Conservation (phyloP, 2,329 filamentous ascomycete species). For the Colletotrichum orchidophilum region DNA sequence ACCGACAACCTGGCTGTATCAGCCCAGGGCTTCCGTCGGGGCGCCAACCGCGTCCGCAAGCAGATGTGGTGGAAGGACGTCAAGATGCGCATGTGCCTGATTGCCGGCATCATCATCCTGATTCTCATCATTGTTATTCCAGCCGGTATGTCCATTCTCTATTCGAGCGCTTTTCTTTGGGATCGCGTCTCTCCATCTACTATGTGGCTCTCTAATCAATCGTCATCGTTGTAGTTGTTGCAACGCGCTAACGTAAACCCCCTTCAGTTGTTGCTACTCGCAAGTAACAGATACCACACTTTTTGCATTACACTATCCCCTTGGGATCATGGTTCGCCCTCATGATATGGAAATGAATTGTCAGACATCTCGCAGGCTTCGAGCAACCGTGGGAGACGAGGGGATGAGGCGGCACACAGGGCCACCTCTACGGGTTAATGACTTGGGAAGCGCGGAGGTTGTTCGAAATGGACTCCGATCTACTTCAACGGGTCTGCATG, state of each 20-base stretch:
- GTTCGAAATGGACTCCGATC: conserved; percentile 37
- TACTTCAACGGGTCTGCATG: conserved; percentile 29
- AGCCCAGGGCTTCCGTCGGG: conserved; percentile 93
- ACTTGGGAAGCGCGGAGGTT: conserved; percentile 43
- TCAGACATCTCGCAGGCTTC: conserved; percentile 33
- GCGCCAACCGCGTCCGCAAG: conserved; percentile 95
- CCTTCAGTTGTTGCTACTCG: conserved; percentile 53
- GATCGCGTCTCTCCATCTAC: conserved; percentile 28
- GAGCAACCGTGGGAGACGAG: conserved; percentile 30
- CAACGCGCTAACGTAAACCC: conserved; percentile 43
- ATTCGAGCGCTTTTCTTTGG: conserved; percentile 12
- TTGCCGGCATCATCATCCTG: conserved; percentile 89
- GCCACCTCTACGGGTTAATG: conserved; percentile 29
- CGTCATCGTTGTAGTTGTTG: conserved; percentile 42
- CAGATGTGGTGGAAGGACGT: conserved; percentile 99
- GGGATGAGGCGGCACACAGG: conserved; percentile 20
- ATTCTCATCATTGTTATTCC: conserved; percentile 95
- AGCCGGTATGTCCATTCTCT: conserved; percentile 71
- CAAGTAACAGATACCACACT: conserved; percentile 44
- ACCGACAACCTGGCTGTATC: conserved; percentile 93
- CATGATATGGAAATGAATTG: conserved; percentile 32
- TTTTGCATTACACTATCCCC: conserved; percentile 36
- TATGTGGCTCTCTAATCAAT: conserved; percentile 24
- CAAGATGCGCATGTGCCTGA: conserved; percentile 99
- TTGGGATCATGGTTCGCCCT: conserved; percentile 35